Conservation (phyloP, 352 stramenopile species). For the Aphanomyces invadans region DNA sequence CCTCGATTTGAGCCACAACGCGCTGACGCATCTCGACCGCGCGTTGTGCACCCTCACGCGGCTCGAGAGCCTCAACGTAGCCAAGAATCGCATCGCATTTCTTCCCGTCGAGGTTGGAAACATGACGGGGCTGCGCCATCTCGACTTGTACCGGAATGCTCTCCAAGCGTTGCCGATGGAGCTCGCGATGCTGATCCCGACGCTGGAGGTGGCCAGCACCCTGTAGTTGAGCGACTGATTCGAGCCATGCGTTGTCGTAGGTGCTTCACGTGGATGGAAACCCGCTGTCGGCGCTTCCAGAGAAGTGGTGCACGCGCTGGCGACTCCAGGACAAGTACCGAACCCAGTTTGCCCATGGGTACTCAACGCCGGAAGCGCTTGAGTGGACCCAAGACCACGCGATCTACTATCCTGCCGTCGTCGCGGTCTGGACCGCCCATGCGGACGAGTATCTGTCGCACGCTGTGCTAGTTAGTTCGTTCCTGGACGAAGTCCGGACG, state of each 20-base stretch:
- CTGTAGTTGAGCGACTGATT: too few relatives aligned
- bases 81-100: constrained; percentile 39
- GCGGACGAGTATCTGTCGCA: constrained; percentile 39
- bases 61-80: constrained; percentile 49
- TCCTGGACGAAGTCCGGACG: constrained; percentile 36
- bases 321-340: constrained; percentile 44
- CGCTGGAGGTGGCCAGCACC: constrained; percentile 38
- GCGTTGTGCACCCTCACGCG: constrained; percentile 41
- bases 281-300: constrained; percentile 41
- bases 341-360: constrained; percentile 42
- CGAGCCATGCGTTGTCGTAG: constrained; percentile 6
- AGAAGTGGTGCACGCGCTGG: constrained; percentile 61
- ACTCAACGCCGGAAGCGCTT: constrained; percentile 41
- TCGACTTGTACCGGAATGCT: constrained; percentile 59
- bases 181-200: constrained; percentile 38
- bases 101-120: constrained; percentile 39
- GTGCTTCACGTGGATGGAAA: constrained; percentile 45
- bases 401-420: constrained; percentile 45
- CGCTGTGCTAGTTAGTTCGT: constrained; percentile 28
- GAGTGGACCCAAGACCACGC: constrained; percentile 43
- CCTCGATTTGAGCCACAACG: constrained; percentile 51
- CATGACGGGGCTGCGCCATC: constrained; percentile 36
- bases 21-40: constrained; percentile 37
- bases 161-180: constrained; percentile 48
- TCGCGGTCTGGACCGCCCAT: constrained; percentile 39